phyloP scores from a whole-genome alignment of 208 protist genomes.

The Herpetomonas tarakana region DNA sequence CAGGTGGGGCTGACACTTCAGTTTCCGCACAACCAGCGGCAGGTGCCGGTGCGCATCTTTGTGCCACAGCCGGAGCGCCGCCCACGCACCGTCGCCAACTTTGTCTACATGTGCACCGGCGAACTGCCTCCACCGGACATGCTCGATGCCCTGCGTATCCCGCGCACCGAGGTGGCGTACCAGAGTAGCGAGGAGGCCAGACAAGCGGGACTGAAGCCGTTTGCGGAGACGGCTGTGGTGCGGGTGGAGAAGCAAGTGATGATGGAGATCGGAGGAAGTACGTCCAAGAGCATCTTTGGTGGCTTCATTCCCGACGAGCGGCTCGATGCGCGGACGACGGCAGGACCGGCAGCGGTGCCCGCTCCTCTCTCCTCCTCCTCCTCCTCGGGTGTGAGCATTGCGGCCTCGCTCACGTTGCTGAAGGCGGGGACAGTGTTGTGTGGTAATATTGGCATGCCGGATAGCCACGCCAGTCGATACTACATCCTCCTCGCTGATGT shows the following conservation, averaged over 20 bases:
- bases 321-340: slow-evolving; percentile 12
- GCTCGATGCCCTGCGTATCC: slow-evolving; percentile 21
- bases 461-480: slow-evolving; percentile 76
- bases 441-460: slow-evolving; percentile 59
- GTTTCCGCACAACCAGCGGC: slow-evolving; percentile 45
- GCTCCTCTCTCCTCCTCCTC: background rate
- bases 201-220: slow-evolving; percentile 35
- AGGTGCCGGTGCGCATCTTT: slow-evolving; percentile 34
- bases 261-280: slow-evolving; percentile 80
- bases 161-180: slow-evolving; percentile 14
- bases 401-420: slow-evolving; percentile 34
- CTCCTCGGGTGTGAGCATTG: slow-evolving; percentile 10
- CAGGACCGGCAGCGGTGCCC: slow-evolving; percentile 6
- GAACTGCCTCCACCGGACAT: slow-evolving; percentile 41
- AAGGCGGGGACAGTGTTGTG: slow-evolving; percentile 61
- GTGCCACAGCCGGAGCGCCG: slow-evolving; percentile 51
- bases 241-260: slow-evolving; percentile 58
- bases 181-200: slow-evolving; percentile 18
- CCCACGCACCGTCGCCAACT: slow-evolving; percentile 55
- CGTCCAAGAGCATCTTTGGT: slow-evolving; percentile 78
- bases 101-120: slow-evolving; percentile 63
- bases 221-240: slow-evolving; percentile 55
- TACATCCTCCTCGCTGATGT: slow-evolving; percentile 58
- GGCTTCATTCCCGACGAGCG: slow-evolving; percentile 64
- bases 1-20: slow-evolving; percentile 51